These are phyloP conservation scores for Solanum piurae DNA, from an alignment of 257 asterid genomes.

Conservation along the genomic window DNA sequence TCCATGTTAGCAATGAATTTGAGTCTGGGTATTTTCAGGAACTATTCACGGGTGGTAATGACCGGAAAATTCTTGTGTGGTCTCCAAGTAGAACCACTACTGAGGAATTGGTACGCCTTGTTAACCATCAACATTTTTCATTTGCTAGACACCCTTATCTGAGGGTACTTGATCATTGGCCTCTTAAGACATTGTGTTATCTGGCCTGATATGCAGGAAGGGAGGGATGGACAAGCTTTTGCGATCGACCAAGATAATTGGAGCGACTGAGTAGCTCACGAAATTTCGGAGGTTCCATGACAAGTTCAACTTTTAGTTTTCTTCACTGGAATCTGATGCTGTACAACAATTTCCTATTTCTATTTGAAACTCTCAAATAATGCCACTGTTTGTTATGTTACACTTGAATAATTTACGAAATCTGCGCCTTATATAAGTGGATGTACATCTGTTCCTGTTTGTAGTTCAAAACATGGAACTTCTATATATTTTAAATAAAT, in stretches of 20 bases:
- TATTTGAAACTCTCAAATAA: not conserved
- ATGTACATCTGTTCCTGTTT: not conserved
- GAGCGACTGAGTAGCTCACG: constrained; percentile 55
- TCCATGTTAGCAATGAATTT: not conserved
- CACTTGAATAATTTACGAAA: not conserved
- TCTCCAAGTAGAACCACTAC: constrained; percentile 45
- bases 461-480: not conserved
- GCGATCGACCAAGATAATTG: constrained; percentile 66
- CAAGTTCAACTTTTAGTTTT: not conserved
- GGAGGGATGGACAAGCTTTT: constrained; percentile 28
- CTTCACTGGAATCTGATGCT: not conserved
- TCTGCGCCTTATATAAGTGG: not conserved
- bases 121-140: not conserved
- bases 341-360: not conserved
- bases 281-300: not conserved
- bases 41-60: constrained; percentile 71
- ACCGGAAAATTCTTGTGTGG: constrained; percentile 87
- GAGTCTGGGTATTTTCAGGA: constrained; percentile 32
- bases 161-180: not conserved
- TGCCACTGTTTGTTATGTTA: not conserved
- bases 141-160: not conserved
- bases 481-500: not conserved
- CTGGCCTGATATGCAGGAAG: constrained; percentile 37
- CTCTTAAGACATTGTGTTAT: not conserved
- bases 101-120: constrained; percentile 44